A percentile compares a stretch with the other conserved stretches of the same genome.
These are phyloP conservation scores for Aphanocladium album DNA, from an alignment of 2,329 filamentous ascomycete species.

Conservation along the genomic window DNA sequence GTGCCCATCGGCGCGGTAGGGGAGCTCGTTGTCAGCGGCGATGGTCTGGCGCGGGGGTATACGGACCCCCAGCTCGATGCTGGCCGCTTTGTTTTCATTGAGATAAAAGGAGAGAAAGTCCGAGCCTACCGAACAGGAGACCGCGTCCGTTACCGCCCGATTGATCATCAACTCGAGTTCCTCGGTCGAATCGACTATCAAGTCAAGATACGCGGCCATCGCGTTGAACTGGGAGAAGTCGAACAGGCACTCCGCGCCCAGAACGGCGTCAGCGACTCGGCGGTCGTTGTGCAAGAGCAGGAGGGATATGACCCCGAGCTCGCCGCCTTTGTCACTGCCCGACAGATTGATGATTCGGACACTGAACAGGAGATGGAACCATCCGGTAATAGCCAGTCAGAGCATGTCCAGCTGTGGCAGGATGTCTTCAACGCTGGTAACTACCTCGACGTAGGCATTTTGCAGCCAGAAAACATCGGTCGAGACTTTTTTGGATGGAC, in stretches of 20 bases:
- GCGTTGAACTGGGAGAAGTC: conserved; percentile 26
- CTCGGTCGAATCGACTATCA: conserved; percentile 25
- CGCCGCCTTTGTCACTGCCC: conserved; percentile 11
- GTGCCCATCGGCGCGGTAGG: conserved; percentile 20
- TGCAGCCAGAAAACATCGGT: conserved; percentile 16
- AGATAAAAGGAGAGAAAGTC: conserved; percentile 4
- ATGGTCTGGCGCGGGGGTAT: conserved; percentile 20
- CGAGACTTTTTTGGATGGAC: conserved; percentile 28
- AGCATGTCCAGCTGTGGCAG: conserved; percentile 18
- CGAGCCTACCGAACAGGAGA: conserved; percentile 25
- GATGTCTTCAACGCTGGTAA: conserved; percentile 16
- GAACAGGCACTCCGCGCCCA: conserved; percentile 19
- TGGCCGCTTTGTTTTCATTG: conserved; percentile 16
- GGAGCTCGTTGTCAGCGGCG: conserved; percentile 23
- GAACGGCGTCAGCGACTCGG: conserved; percentile 17
- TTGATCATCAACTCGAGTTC: conserved; percentile 23
- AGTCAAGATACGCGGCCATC: conserved; percentile 27
- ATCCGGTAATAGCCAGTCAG: too few relatives aligned
- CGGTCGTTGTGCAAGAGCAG: conserved; percentile 13
- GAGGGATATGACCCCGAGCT: conserved; percentile 10
- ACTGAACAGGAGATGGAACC: conserved; percentile 3
- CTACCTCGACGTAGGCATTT: conserved; percentile 16
- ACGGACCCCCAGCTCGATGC: conserved; percentile 10
- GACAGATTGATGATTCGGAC: background rate
- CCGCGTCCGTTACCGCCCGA: conserved; percentile 18